phyloP scores from a whole-genome alignment of 2,329 filamentous ascomycete genomes.

The Tolypocladium sp. region DNA sequence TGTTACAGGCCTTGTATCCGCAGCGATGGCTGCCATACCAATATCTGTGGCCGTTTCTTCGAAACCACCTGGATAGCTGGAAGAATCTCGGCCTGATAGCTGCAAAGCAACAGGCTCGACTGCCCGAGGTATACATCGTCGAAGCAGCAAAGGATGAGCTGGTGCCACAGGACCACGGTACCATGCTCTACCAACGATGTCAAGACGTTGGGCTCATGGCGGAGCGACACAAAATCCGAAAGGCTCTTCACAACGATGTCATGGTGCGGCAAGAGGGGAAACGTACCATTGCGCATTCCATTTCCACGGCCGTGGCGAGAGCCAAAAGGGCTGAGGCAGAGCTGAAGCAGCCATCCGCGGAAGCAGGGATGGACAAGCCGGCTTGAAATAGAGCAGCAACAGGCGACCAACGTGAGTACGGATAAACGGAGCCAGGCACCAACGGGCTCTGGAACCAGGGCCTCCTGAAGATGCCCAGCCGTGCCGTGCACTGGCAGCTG shows the following conservation, averaged over 20 bases:
- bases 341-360: not conserved
- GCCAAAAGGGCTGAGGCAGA: not conserved
- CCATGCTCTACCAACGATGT: conserved; percentile 36
- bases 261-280: conserved; percentile 37
- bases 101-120: conserved; percentile 9
- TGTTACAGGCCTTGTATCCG: conserved; percentile 65
- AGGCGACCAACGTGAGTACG: not conserved
- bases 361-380: not conserved
- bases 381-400: not conserved
- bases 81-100: conserved; percentile 37
- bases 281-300: conserved; percentile 32
- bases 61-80: conserved; percentile 51
- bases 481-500: not conserved
- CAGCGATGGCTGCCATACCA: conserved; percentile 73
- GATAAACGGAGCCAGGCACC: not conserved
- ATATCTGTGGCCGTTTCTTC: conserved; percentile 64
- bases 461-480: too few species aligned
- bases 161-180: conserved; percentile 42
- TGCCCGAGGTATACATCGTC: conserved; percentile 37
- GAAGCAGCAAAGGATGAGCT: conserved; percentile 51
- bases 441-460: not conserved
- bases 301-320: conserved; percentile 16
- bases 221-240: conserved; percentile 31
- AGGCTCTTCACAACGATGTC: conserved; percentile 49
- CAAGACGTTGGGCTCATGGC: conserved; percentile 35